phyloP scores from a whole-genome alignment of 2,329 filamentous ascomycete species.

The Trichoderma atrobrunneum region DNA sequence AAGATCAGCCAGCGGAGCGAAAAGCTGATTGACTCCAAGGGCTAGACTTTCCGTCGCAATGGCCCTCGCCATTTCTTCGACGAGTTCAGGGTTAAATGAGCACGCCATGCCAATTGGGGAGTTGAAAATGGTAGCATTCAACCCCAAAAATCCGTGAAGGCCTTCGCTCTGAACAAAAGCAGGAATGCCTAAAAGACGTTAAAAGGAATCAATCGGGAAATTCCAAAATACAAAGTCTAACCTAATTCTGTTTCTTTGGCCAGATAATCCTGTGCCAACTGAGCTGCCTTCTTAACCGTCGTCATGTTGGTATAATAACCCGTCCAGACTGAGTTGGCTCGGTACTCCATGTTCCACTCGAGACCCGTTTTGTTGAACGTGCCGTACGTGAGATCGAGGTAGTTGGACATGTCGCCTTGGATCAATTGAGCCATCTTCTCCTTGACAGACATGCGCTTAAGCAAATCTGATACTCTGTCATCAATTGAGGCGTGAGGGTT shows the following conservation, averaged over 20 bases:
- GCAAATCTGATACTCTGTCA: slow-evolving; percentile 2
- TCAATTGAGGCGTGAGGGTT: slow-evolving; percentile 6
- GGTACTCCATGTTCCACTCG: slow-evolving; percentile 10
- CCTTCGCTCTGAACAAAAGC: slow-evolving; percentile 6
- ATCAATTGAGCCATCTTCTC: slow-evolving; percentile 13
- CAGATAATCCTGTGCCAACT: slow-evolving; percentile 1
- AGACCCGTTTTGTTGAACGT: slow-evolving; percentile 10
- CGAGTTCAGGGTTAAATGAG: background rate
- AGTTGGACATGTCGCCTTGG: slow-evolving; percentile 11
- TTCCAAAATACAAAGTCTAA: background rate
- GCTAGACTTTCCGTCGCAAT: slow-evolving; percentile 4
- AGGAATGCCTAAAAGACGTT: background rate
- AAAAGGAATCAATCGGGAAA: background rate
- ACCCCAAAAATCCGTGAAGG: background rate
- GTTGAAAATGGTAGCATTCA: slow-evolving; percentile 9
- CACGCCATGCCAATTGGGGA: background rate
- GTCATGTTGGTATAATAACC: slow-evolving; percentile 14
- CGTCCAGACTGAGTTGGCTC: slow-evolving; percentile 9
- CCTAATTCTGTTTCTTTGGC: background rate
- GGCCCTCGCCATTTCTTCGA: background rate
- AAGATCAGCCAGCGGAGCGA: slow-evolving; percentile 1
- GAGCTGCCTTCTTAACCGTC: background rate
- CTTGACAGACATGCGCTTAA: slow-evolving; percentile 5
- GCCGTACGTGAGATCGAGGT: background rate
- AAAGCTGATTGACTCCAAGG: slow-evolving; percentile 4